Base-by-base conservation (phyloP, 371 early-diverging fungal species). In the Chytridium lagenaria region DNA sequence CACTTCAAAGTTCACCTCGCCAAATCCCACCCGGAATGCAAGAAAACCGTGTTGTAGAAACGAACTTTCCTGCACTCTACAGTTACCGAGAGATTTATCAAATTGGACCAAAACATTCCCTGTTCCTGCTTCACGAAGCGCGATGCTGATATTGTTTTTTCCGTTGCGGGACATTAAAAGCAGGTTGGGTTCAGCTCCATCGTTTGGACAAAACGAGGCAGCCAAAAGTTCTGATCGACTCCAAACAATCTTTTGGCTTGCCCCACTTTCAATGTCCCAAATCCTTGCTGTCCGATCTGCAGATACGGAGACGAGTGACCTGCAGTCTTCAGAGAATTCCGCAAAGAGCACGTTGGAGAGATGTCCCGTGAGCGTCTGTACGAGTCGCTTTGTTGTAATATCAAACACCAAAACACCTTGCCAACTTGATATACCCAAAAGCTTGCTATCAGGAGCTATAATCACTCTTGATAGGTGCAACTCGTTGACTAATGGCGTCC, bases 401-500 rank as follows among this genome's bases (percentile, higher is more conserved):
- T 61, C 61, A 36, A 61, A 61, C 12, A 61, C 36, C 36, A 3
- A 5, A 7, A 61, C 61, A 12, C 61, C 61, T 36, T 61, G 61
- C 61, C 61, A 61, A 15, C n/a, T 33, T 7, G n/a, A 61, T 7
- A 61, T 61, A 12, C 36, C 61, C 3, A 61, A 15, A 15, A 61
- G 26, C 12, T 16, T 61, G 30, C 34, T 34, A 36, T 61, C 23
- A 7, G 19, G 12, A 33, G 34, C 61, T 5, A 37, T 23, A 37
- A 34, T 34, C 3, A 61, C 61, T 61, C 19, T 31, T 10, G 61
- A 34, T 5, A 61, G 61, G 19, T 26, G 36, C 3, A 61, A 23
- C 61, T 61, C 61, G 23, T 61, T 61, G 34, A 37, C 61, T 28
- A 61, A 7, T 15, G 61, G 61, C 12, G 61, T 61, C 61, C 61